Conservation (phyloP, 2,329 filamentous ascomycete species). For the Myrmaecium sp. region DNA sequence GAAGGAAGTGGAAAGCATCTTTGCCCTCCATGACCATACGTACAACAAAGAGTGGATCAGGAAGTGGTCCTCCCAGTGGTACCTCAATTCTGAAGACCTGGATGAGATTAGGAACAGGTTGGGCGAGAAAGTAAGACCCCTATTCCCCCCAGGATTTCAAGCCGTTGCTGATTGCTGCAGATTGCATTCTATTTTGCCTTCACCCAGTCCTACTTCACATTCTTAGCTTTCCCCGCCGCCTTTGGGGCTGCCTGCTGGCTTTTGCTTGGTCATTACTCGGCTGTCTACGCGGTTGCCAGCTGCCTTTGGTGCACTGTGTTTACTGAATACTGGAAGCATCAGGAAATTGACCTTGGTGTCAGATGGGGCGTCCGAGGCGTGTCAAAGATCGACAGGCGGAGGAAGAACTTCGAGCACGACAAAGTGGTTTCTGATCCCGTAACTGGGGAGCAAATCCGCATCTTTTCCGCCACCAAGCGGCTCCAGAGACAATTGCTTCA, state of each 20-base stretch:
- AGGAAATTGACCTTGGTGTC: constrained; percentile 70
- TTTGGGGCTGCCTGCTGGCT: constrained; percentile 66
- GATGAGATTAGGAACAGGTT: constrained; percentile 34
- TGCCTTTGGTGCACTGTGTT: constrained; percentile 81
- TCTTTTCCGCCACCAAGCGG: constrained; percentile 62
- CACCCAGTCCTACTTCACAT: constrained; percentile 75
- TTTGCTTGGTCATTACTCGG: constrained; percentile 70
- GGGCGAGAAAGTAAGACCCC: constrained; percentile 26
- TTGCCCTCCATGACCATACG: constrained; percentile 32
- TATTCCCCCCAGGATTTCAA: neutral
- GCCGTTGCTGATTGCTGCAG: constrained; percentile 16
- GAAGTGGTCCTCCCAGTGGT: constrained; percentile 31
- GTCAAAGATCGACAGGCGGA: constrained; percentile 60
- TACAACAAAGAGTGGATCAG: constrained; percentile 38
- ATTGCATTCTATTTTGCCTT: constrained; percentile 96
- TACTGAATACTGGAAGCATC: constrained; percentile 91
- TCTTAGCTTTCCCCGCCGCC: constrained; percentile 64
- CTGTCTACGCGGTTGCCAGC: constrained; percentile 60
- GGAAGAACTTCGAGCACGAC: constrained; percentile 65
- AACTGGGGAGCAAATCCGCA: constrained; percentile 59
- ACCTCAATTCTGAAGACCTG: constrained; percentile 29
- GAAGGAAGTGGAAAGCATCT: constrained; percentile 32
- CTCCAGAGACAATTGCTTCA: constrained; percentile 63
- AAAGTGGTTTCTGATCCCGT: constrained; percentile 60
- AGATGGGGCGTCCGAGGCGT: constrained; percentile 82